Evolutionary conservation across 1,139 yeast species (phyloP), one percentile per base, ranked within the genome.

Genomic region (Taphrina deformans): DNA sequence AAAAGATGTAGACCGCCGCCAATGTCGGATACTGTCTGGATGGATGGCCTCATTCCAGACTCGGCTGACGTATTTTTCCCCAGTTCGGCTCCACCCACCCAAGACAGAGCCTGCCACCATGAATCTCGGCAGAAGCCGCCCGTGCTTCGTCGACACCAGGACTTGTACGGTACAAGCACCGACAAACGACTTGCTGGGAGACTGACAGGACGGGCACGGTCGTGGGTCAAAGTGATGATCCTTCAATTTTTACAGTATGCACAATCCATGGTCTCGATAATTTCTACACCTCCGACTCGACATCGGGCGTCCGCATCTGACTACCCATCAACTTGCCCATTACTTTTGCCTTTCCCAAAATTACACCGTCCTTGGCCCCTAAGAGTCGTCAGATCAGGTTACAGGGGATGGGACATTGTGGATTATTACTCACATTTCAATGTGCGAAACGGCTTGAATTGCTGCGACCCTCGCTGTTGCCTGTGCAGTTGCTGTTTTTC

Each of bases 321-420:
- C 14, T 29, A 48, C 33, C 29, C 46, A 29, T 53, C 16, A 53
- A 24, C 24, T 38, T 35, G 12, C 38, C 48, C 29, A 24, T 24
- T 14, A 53, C 18, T 24, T 53, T 53, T 38, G 58, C 48, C 21
- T 35, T 38, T 10, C 58, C 58, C 46, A 53, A 38, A 6, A 18
- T 35, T 10, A 53, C 45, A 3, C 58, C 58, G 26, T 53, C 58
- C 40, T 53, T 53, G 5, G 58, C 58, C 58, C 58, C 48, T 44
- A 23, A 2, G 9, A 10, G 18, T 38, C 7, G 33, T 38, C 41
- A 38, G 18, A 1, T 41, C 10, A 4, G 18, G 14, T 14, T 5
- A 38, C 21, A 5, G 14, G n/a, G 5, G 7, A 38, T n/a, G n/a
- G 5, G 44, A 7, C n/a, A 38, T 14, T 16, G 4, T 4, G 18